These are phyloP conservation scores for Echium plantagineum DNA, from an alignment of 257 asterid species.

Conservation along the genomic window DNA sequence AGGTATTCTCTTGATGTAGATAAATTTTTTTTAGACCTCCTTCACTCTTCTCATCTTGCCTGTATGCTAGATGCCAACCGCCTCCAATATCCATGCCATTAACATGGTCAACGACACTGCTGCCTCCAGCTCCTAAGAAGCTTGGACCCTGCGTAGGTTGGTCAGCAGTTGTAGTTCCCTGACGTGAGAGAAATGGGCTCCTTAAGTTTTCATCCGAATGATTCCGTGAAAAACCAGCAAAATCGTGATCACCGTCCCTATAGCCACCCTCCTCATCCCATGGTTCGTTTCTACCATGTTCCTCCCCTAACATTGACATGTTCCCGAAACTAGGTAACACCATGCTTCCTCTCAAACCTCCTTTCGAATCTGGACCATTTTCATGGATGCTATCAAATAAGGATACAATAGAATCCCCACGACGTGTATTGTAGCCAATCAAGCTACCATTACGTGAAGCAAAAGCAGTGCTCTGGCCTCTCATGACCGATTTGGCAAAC, in stretches of 20 bases:
- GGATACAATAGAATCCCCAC: conserved; percentile 80
- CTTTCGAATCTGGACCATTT: conserved; percentile 45
- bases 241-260: conserved; percentile 25
- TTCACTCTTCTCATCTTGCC: conserved; percentile 50
- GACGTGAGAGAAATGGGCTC: conserved; percentile 71
- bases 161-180: conserved; percentile 35
- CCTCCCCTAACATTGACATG: conserved; percentile 58
- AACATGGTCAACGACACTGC: conserved; percentile 31
- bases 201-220: conserved; percentile 65
- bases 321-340: conserved; percentile 61
- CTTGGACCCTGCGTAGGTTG: conserved; percentile 16
- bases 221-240: conserved; percentile 27
- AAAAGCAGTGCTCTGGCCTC: conserved; percentile 59
- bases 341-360: conserved; percentile 45
- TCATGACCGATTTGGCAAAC: conserved; percentile 69
- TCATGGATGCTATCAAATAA: conserved; percentile 90
- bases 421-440: conserved; percentile 32
- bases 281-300: conserved; percentile 32
- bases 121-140: conserved; percentile 7
- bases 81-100: conserved; percentile 83
- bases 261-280: conserved; percentile 70
- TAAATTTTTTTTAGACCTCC: conserved; percentile 73
- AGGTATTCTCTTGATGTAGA: conserved; percentile 64
- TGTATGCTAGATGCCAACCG: conserved; percentile 95
- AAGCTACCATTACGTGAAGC: conserved; percentile 75